Evolutionary conservation across 768 basidiomycete species (phyloP).

Genomic region (Pleurotus salmoneostramineus): DNA sequence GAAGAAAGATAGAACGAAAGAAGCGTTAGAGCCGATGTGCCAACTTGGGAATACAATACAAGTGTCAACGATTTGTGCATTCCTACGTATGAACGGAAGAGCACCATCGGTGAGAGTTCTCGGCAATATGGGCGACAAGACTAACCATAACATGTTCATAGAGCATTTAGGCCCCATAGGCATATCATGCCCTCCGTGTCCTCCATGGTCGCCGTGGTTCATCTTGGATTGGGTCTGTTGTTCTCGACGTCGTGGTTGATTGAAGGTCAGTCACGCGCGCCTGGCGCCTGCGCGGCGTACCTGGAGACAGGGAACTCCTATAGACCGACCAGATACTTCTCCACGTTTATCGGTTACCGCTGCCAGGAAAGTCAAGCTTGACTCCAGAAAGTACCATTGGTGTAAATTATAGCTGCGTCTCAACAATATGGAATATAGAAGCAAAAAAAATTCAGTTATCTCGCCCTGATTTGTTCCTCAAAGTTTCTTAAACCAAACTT

Average conservation of each 20-base stretch:
- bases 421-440: not conserved
- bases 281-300: no score
- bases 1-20: slow-evolving; percentile 63
- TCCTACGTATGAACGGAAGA: slow-evolving; percentile 35
- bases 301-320: no score
- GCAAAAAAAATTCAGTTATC: no score
- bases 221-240: slow-evolving; percentile 14
- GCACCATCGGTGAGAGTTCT: not conserved
- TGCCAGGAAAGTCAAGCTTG: no score
- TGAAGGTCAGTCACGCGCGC: not conserved
- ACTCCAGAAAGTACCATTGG: no score
- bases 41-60: slow-evolving; percentile 79
- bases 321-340: no score
- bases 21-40: slow-evolving; percentile 58
- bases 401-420: no score
- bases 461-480: not conserved
- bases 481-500: slow-evolving; percentile 12
- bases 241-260: not conserved
- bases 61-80: slow-evolving; percentile 74
- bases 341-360: no score
- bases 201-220: slow-evolving; percentile 39
- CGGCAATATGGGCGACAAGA: not conserved
- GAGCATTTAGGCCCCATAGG: slow-evolving; percentile 49
- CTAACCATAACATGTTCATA: slow-evolving; percentile 81
- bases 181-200: slow-evolving; percentile 50